Conservation (phyloP, 2,329 filamentous ascomycete genomes). For the Alternaria novae-zelandiae region DNA sequence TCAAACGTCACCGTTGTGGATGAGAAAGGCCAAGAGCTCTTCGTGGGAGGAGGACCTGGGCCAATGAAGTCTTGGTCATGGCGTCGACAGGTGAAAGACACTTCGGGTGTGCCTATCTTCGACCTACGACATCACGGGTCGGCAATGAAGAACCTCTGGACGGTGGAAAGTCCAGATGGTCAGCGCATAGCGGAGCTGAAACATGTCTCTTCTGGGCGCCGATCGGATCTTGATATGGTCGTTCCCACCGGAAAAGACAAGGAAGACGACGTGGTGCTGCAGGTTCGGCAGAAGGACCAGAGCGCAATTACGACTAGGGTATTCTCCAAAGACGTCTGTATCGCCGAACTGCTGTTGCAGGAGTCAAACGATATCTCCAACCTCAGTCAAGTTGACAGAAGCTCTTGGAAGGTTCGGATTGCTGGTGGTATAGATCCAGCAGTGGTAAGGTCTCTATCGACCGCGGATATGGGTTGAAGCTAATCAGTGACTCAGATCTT, state of each 20-base stretch:
- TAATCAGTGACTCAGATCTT: not conserved
- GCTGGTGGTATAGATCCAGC: not conserved
- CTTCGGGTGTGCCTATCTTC: not conserved
- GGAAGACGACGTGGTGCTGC: not conserved
- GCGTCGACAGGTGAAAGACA: not conserved
- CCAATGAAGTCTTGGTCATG: not conserved
- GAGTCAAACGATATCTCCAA: slow-evolving; percentile 3
- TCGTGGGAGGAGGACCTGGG: not conserved
- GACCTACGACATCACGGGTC: not conserved
- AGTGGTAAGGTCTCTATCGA: not conserved
- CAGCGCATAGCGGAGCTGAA: not conserved
- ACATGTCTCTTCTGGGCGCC: not conserved
- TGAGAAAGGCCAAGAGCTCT: not conserved
- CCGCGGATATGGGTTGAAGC: not conserved
- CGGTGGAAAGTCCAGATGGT: not conserved
- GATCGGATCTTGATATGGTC: not conserved
- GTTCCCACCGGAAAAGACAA: not conserved
- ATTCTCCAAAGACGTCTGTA: not conserved
- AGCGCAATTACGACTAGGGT: not conserved
- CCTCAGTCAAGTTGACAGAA: not conserved
- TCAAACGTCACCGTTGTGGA: not conserved
- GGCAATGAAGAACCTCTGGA: not conserved
- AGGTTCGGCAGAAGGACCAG: not conserved
- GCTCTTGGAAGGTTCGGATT: slow-evolving; percentile 1
- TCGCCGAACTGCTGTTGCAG: not conserved